Base-by-base conservation (phyloP, 768 basidiomycete species). In the Calocera viscosa region DNA sequence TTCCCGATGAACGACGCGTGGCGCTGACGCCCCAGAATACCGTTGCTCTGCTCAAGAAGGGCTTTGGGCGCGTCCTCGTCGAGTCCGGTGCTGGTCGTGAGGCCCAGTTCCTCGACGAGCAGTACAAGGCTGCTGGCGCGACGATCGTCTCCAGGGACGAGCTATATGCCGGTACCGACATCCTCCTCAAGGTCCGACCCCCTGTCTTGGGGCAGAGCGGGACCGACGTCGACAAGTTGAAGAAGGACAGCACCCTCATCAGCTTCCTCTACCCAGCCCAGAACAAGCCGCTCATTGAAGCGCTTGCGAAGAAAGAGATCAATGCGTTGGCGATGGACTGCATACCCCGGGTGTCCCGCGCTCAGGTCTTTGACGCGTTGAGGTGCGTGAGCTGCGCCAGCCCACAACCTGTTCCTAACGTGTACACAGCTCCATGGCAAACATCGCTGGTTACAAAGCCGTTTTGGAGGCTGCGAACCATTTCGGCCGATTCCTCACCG, bases 401-500 rank as follows among this genome's bases (percentile, higher is more conserved):
- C 28, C 24, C 33, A 38, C 32, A 66, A 24, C 22, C 24, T 60
- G 53, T 28, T 2, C 2, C 53, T 26, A 26, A 60, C 30, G 2
- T 5, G 32, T 49, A 17, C 32, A 32, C 38, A 91, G 91, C 72
- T 92, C 90, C 28, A 94, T 94, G 91, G 86, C 88, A n/a, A 94
- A 93, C 73, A 93, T 91, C 43, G 84, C 90, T n/a, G 91, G 91
- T 14, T 94, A 94, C 76, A 91, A 94, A 75, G 91, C 91, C 41
- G 90, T 94, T 60, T 75, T 94, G 73, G 91, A 94, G 75, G 91
- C 91, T 33, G 89, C 90, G 28, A 92, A 91, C 75, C 84, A 89
- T 73, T 94, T 94, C 72, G 91, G 91, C 72, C 81, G 91, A 71
- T 93, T 91, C 78, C 80, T 94, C 70, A 91, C 91, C 35, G 91